Conservation (phyloP, 805 yeast genomes). For the Candida easanensis region DNA sequence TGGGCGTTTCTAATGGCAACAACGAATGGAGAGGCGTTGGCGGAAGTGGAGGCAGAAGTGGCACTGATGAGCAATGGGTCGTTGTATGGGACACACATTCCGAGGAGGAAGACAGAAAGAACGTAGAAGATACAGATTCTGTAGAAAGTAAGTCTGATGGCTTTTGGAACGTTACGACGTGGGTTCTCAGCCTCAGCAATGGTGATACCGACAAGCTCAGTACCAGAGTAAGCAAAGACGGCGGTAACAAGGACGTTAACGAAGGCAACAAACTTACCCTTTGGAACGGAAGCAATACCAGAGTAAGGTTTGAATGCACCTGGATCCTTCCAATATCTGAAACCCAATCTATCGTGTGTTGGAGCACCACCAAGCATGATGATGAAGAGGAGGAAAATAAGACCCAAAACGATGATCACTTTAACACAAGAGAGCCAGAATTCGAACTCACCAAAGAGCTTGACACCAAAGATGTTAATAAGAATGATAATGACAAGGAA, state of each 20-base stretch:
- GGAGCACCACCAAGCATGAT: constrained; percentile 81
- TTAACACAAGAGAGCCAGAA: constrained; percentile 46
- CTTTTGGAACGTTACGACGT: constrained; percentile 65
- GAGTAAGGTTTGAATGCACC: constrained; percentile 55
- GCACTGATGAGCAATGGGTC: constrained; percentile 48
- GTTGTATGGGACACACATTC: constrained; percentile 63
- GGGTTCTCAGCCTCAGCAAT: constrained; percentile 75
- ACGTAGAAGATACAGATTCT: constrained; percentile 66
- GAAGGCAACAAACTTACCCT: constrained; percentile 61
- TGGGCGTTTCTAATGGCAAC: constrained; percentile 71
- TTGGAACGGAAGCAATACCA: constrained; percentile 41
- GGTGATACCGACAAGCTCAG: constrained; percentile 68
- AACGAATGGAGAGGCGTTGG: constrained; percentile 82
- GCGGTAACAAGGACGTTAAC: constrained; percentile 63
- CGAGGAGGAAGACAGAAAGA: constrained; percentile 57
- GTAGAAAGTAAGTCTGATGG: constrained; percentile 66
- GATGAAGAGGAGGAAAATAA: constrained; percentile 47
- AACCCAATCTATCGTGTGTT: constrained; percentile 67
- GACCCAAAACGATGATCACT: constrained; percentile 43
- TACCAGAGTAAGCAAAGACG: constrained; percentile 68
- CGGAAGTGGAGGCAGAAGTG: constrained; percentile 47
- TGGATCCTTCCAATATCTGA: constrained; percentile 66
- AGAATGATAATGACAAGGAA: constrained; percentile 35
- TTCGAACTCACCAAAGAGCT: constrained; percentile 57
- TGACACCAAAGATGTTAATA: constrained; percentile 51